Evolutionary conservation across 192 early-diverging fungal species (phyloP).

Genomic region (Rhizoclosmatium sp.): DNA sequence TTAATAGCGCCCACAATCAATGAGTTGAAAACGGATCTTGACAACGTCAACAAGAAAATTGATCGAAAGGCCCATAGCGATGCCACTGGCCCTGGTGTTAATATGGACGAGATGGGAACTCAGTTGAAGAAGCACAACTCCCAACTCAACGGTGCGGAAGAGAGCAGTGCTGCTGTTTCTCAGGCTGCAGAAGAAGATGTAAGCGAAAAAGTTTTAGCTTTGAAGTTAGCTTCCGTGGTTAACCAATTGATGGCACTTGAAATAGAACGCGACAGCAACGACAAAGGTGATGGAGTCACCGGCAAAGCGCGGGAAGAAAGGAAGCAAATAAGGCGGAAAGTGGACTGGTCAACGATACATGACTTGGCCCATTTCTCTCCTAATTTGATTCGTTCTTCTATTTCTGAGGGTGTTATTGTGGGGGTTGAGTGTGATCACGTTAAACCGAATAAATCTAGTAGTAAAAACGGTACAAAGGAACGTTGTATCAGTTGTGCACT

Average conservation of each 20-base stretch:
- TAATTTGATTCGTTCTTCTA: neutral
- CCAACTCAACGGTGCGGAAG: neutral
- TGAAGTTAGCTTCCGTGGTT: neutral
- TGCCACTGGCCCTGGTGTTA: too few species aligned
- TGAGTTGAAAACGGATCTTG: neutral
- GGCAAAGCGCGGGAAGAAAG: neutral
- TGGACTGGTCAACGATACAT: neutral
- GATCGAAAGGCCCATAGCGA: neutral
- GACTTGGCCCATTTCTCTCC: neutral
- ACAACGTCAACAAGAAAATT: neutral
- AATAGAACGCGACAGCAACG: neutral
- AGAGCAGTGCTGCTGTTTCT: neutral
- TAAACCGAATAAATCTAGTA: neutral
- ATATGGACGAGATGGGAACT: neutral
- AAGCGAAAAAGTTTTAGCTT: neutral
- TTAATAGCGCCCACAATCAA: neutral
- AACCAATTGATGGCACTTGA: neutral
- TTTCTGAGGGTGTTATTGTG: neutral
- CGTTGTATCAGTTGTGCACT: neutral
- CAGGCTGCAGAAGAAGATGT: neutral
- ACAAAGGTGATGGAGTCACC: neutral
- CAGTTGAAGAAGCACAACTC: neutral
- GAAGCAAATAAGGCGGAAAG: neutral
- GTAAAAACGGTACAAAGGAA: too few species aligned
- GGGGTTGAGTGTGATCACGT: neutral